These are phyloP conservation scores for Hypoxylon lienhwacheense DNA, from an alignment of 495 filamentous ascomycete species.

Conservation along the genomic window DNA sequence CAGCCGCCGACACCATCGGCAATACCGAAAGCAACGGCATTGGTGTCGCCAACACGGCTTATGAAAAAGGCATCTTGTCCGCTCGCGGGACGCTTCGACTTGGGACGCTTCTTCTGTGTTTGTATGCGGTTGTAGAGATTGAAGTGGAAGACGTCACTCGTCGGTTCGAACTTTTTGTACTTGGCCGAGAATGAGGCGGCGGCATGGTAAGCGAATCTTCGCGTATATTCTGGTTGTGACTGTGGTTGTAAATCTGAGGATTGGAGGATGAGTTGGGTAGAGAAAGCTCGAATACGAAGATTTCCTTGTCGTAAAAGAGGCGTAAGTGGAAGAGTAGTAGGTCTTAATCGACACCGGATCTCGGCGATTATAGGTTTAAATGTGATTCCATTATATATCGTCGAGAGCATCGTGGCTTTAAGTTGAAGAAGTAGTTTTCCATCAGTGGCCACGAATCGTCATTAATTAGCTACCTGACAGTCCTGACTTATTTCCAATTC, in stretches of 20 bases:
- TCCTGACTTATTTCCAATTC: not conserved
- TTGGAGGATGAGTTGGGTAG: slow-evolving; percentile 22
- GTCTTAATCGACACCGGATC: slow-evolving; percentile 8
- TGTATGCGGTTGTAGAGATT: slow-evolving; percentile 63
- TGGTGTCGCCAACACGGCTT: slow-evolving; percentile 64
- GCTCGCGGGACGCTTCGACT: slow-evolving; percentile 66
- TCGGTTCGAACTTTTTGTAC: slow-evolving; percentile 68
- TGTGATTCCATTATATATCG: slow-evolving; percentile 30
- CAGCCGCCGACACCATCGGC: slow-evolving; percentile 96
- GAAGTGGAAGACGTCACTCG: slow-evolving; percentile 73
- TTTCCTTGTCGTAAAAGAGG: slow-evolving; percentile 1
- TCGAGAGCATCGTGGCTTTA: slow-evolving; percentile 32
- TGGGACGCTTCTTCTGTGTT: slow-evolving; percentile 53
- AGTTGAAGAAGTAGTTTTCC: slow-evolving; percentile 23
- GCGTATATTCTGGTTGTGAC: slow-evolving; percentile 18
- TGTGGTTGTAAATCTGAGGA: slow-evolving; percentile 16
- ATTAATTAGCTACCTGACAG: slow-evolving; percentile 19
- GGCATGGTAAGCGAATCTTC: slow-evolving; percentile 62
- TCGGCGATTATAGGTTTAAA: slow-evolving; percentile 16
- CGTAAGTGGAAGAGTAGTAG: slow-evolving; percentile 2
- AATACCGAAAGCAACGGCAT: slow-evolving; percentile 74
- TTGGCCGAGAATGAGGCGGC: slow-evolving; percentile 78
- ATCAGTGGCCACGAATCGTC: slow-evolving; percentile 26
- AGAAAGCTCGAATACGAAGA: slow-evolving; percentile 20
- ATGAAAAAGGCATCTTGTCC: slow-evolving; percentile 98